Evolutionary conservation across 306 rosid genomes (phyloP), one percentile per base, ranked within the genome.

Genomic region (Quercus robur): DNA sequence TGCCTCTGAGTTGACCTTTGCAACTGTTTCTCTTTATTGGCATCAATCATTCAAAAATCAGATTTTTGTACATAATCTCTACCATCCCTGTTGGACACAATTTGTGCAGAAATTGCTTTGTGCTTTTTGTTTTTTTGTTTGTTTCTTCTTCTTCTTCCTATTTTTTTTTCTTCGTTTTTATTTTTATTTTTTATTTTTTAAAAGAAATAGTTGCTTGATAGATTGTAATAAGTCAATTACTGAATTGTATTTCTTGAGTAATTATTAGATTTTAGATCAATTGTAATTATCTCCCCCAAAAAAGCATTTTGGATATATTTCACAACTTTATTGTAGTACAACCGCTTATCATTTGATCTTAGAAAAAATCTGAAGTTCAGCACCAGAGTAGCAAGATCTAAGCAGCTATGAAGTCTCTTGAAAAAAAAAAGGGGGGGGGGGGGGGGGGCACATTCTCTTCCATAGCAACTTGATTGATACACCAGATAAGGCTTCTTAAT

Each of bases 231-330:
- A 41, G 25, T 7, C 76, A 26, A n/a, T n/a, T 72, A 55, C 14
- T 70, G 78, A 64, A 64, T 82, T 73, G 18, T 13, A 61, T 31
- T 76, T 72, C 33, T 74, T 73, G 26, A 61, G 84, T 79, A 63
- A 49, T 62, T 84, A 64, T 49, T 11, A 72, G 55, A 31, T 61
- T 25, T 61, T 61, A 23, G 35, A 25, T 25, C 5, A 26, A 15
- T 61, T 0, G 19, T 49, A 49, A 11, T 49, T 49, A 49, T 49
- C 54, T 49, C 54, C 54, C 14, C 14, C 3, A 49, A 12, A 49
- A 49, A 12, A 62, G 33, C 69, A 26, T 62, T 62, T 25, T 26
- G 38, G 38, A 62, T 12, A 49, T 49, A 49, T 49, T 49, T 49
- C 15, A 49, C 17, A 49, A 49, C 17, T 49, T 49, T 49, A 12